A percentile compares a stretch with the other conserved stretches of the same genome.
Evolutionary conservation across 257 asterid species (phyloP).

Genomic region (Solanum etuberosum): DNA sequence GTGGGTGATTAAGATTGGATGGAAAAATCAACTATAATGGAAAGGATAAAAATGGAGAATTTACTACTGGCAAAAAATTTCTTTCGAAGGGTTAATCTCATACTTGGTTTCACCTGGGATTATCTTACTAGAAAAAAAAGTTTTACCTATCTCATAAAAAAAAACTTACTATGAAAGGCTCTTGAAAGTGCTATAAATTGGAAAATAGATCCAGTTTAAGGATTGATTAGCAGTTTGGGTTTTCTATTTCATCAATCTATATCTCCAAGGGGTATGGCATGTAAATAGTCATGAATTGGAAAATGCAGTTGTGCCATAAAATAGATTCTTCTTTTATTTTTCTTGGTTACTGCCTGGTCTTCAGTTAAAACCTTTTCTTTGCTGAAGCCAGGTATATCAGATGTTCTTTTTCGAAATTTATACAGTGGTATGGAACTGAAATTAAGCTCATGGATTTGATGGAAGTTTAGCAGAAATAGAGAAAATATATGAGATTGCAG

Average conservation of each 20-base stretch:
- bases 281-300: background rate
- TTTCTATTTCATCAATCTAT: background rate
- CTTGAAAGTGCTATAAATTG: background rate
- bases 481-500: conserved; percentile 83
- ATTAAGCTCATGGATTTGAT: conserved; percentile 49
- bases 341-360: conserved; percentile 3
- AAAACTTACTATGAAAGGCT: background rate
- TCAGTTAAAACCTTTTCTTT: conserved; percentile 12
- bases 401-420: conserved; percentile 3
- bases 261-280: background rate
- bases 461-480: conserved; percentile 97
- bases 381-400: conserved; percentile 21
- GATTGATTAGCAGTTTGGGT: background rate
- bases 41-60: background rate
- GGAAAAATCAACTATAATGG: background rate
- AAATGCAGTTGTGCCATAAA: background rate
- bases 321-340: background rate
- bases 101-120: background rate
- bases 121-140: background rate
- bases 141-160: background rate
- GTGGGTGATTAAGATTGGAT: background rate
- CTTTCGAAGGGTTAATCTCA: background rate
- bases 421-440: conserved; percentile 45
- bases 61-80: background rate
- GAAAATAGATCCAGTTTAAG: background rate